Conservation (phyloP, 2,329 filamentous ascomycete genomes). For the Xylaria sp. region DNA sequence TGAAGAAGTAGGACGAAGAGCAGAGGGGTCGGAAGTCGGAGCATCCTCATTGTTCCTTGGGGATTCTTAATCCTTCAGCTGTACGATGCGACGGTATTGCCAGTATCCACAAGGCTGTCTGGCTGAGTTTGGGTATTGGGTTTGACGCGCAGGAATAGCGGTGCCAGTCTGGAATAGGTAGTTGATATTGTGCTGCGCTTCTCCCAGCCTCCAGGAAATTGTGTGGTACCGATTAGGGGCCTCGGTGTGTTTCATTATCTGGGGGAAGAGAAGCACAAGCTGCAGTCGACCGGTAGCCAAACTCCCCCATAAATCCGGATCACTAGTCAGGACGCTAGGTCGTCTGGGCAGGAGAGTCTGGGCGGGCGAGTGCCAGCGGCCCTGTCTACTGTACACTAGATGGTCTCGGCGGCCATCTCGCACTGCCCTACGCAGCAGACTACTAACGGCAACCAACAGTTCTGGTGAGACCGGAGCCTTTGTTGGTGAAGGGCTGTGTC, state of each 20-base stretch:
- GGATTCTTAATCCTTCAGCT: background rate
- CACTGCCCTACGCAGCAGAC: background rate
- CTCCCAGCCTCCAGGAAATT: background rate
- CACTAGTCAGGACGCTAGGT: too few species aligned
- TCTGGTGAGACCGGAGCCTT: background rate
- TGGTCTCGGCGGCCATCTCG: background rate
- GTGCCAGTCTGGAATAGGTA: background rate
- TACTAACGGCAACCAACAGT: background rate
- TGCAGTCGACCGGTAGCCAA: background rate
- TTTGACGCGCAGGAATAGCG: background rate
- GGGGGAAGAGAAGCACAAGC: background rate
- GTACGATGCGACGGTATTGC: background rate
- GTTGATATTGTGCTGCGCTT: conserved; percentile 1
- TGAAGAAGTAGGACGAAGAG: conserved; percentile 48
- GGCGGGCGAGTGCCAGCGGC: too few species aligned
- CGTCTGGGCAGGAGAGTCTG: too few species aligned
- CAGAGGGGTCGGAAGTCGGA: conserved; percentile 40
- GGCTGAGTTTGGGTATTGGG: background rate
- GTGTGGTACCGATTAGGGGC: background rate
- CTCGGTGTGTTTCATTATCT: background rate
- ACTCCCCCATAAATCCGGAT: background rate
- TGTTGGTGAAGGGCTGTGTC: conserved; percentile 3
- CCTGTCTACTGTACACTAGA: background rate
- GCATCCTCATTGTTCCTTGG: conserved; percentile 38
- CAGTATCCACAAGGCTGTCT: background rate